A percentile compares a stretch with the other conserved stretches of the same genome.
Conservation (phyloP, 225 moss, liverwort and hornwort species). For the Marchantia paleacea region DNA sequence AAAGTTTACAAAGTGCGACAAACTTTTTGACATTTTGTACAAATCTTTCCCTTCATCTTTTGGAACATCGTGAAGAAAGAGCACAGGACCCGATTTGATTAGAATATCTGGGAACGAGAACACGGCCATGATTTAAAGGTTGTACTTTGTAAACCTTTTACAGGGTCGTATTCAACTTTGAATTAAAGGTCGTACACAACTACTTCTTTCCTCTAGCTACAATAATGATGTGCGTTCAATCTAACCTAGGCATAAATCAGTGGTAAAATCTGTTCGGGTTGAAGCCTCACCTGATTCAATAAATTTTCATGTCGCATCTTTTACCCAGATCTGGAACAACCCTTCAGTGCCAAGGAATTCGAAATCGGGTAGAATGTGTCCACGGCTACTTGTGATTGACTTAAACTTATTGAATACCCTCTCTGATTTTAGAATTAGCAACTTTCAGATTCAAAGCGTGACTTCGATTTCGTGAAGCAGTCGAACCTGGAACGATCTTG, state of each 20-base stretch:
- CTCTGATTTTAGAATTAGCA: not conserved
- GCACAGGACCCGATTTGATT: not conserved
- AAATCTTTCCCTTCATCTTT: too few relatives aligned
- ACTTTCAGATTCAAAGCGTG: not conserved
- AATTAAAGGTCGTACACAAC: not conserved
- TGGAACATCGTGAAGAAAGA: too few relatives aligned
- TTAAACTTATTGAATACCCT: not conserved
- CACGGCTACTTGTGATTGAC: not conserved
- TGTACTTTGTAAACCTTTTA: too few relatives aligned
- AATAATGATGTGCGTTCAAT: not conserved
- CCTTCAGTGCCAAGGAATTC: not conserved
- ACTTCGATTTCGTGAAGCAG: not conserved
- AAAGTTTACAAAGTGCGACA: not conserved
- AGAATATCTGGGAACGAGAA: not conserved
- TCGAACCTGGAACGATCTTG: not conserved
- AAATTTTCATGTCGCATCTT: not conserved
- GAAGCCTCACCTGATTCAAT: not conserved
- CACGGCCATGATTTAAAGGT: too few relatives aligned
- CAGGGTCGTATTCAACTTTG: not conserved
- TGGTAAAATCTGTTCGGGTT: not conserved
- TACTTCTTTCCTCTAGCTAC: not conserved
- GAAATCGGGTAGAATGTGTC: not conserved
- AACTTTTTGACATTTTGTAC: too few relatives aligned
- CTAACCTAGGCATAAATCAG: conserved; percentile 3
- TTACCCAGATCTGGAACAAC: not conserved